These are phyloP conservation scores for Saccharomycopsis crataegensis DNA, from an alignment of 1,139 yeast genomes.

Conservation along the genomic window DNA sequence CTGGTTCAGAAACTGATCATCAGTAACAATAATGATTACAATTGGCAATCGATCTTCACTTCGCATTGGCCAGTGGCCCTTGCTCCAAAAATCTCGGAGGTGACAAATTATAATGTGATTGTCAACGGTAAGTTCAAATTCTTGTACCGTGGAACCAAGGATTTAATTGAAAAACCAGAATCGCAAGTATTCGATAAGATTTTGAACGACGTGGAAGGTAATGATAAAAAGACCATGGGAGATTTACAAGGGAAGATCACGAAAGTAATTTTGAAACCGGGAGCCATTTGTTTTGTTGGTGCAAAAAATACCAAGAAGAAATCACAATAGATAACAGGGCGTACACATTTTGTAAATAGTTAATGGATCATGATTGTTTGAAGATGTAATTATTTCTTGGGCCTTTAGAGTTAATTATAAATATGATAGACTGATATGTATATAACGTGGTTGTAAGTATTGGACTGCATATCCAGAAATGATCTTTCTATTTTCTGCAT, in stretches of 20 bases:
- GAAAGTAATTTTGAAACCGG: conserved; percentile 34
- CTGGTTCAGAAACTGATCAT: conserved; percentile 28
- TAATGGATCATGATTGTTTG: too few species aligned
- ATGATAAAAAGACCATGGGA: conserved; percentile 30
- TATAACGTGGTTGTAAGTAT: too few species aligned
- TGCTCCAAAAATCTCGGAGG: conserved; percentile 32
- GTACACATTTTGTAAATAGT: too few species aligned
- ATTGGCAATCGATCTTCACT: conserved; percentile 48
- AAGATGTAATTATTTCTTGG: too few species aligned
- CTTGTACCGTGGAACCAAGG: conserved; percentile 34
- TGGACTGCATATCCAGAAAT: too few species aligned
- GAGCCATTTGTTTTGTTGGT: conserved; percentile 31
- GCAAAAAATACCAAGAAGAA: not conserved
- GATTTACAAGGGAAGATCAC: conserved; percentile 28
- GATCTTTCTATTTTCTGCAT: too few species aligned
- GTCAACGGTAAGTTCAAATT: conserved; percentile 65
- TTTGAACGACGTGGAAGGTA: conserved; percentile 23
- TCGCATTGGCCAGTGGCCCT: conserved; percentile 46
- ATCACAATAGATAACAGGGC: too few species aligned
- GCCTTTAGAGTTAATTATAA: too few species aligned
- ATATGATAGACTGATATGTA: too few species aligned
- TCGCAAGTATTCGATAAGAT: conserved; percentile 7
- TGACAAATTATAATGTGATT: conserved; percentile 43
- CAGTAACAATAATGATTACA: too few species aligned
- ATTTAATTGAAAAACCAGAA: conserved; percentile 30